These are phyloP conservation scores for Auricularia heimuer DNA, from an alignment of 768 basidiomycete genomes.

Conservation along the genomic window DNA sequence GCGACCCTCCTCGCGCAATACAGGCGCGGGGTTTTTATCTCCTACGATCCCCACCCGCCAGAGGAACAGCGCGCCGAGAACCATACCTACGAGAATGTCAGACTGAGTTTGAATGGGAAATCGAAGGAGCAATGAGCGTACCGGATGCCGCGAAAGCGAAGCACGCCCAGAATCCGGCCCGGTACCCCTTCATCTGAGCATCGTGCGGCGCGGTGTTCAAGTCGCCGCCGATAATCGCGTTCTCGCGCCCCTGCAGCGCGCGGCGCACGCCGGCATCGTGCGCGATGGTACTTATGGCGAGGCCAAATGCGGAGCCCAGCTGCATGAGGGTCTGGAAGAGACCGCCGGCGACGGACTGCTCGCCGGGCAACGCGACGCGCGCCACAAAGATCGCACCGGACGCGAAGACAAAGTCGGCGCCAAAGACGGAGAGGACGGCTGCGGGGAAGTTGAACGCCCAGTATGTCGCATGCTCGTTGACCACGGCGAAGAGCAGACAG, in stretches of 20 bases:
- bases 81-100: neutral
- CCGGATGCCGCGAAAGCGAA: constrained; percentile 55
- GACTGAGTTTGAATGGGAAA: neutral
- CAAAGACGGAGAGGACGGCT: constrained; percentile 53
- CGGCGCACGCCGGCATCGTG: constrained; percentile 42
- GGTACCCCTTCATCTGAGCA: constrained; percentile 44
- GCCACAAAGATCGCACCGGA: constrained; percentile 68
- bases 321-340: constrained; percentile 14
- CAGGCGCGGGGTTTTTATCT: neutral
- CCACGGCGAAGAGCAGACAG: constrained; percentile 58
- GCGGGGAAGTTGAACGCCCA: constrained; percentile 75
- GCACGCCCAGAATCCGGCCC: constrained; percentile 53
- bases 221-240: constrained; percentile 19
- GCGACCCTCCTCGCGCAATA: too few species aligned
- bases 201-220: constrained; percentile 22
- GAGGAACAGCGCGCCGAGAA: neutral
- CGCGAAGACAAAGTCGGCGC: constrained; percentile 70
- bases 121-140: constrained; percentile 11
- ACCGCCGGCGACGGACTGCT: constrained; percentile 33
- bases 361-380: constrained; percentile 51
- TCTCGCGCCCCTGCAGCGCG: constrained; percentile 24
- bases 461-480: constrained; percentile 44
- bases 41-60: neutral
- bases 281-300: constrained; percentile 64
- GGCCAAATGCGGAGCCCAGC: constrained; percentile 61